Evolutionary conservation across 805 yeast genomes (phyloP), one percentile per base, ranked within the genome.

Genomic region (Trichomonascus vanleenenianus): DNA sequence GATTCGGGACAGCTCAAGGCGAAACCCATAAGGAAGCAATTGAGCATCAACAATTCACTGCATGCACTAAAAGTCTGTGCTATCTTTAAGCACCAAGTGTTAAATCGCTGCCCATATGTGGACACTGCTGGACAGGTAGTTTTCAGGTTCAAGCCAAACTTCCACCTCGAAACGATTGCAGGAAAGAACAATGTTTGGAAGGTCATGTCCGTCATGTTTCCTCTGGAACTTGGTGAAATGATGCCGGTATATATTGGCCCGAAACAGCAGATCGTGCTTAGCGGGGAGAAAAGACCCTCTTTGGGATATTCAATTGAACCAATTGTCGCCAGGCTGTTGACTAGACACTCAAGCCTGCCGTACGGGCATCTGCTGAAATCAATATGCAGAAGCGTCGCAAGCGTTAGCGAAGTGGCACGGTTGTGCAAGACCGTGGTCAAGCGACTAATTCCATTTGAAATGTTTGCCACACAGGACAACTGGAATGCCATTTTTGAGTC

Each of bases 401-500:
- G 20, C 20, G 16, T 34, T 10, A 34, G 7, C 3, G 19, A 31
- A 11, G 55, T 51, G 2, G 15, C 40, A 9, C 33, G 27, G 39
- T 54, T 54, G 30, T 44, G 52, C 22, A 34, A 36, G 14, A 22
- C 27, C 7, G 46, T 79, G 0, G 44, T 77, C 3, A 74, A 72
- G 10, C 71, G 68, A 42, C 51, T 81, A 0, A 63, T 83, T 18
- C 85, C 88, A 0, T 18, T 53, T 0, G 70, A 67, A 5, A 46
- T 72, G 1, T 75, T 78, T 63, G 94, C 94, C 0, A 59, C 75
- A 2, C 54, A 50, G 2, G 49, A 55, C 11, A 85, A 85, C 55
- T 74, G 74, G 56, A 46, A 69, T 0, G 43, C 56, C 0, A 54
- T 83, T 0, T 55, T 68, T 36, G 48, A 53, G 3, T 58, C 59